Base-by-base conservation (phyloP, 2,329 filamentous ascomycete genomes). In the Basipetospora chlamydospora region DNA sequence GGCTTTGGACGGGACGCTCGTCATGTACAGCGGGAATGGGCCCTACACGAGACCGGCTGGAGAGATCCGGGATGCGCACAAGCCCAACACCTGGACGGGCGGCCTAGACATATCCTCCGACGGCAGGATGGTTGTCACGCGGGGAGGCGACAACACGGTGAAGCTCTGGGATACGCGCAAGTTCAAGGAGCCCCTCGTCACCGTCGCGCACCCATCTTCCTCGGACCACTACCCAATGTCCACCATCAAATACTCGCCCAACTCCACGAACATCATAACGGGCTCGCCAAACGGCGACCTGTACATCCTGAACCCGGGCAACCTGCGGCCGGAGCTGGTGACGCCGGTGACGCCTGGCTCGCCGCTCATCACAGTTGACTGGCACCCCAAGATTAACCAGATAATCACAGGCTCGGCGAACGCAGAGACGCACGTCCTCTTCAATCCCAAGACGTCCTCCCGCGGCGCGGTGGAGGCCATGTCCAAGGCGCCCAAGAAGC, bases 151-250 rank as follows among this genome's bases (percentile, higher is more conserved):
- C 56, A 76, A 92, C 51, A 70, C 81, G 2, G 88, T 98, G 57
- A 96, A 96, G 60, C 67, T 95, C 2, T 98, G 90, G 90, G 90
- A 98, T 54, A 92, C 80, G 3, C 76, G 90, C 40, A 96, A 95
- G 51, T 93, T 98, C 66, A 96, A 90, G 54, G 68, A 80, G 39
- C 85, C 90, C 4, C 70, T 98, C 11, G 83, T 85, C 33, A 82
- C 77, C 2, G 74, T 84, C 12, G 63, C 77, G 5, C 86, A 94
- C 55, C 58, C 72, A 1, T 93, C 88, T 1, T 93, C 83, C 11
- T 88, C 85, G 1, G 76, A 78, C 40, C 77, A 86, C 49, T 93
- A 83, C 53, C 73, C 82, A 1, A 87, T 83, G 41, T 80, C 77
- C 37, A 93, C 86, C 51, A 94, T 98, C 51, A 73, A 73, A 43